Percentiles rank a stretch among this genome's conserved stretches.
These are phyloP conservation scores for Tilletiopsis washingtonensis DNA, from an alignment of 1,284 basidiomycete species.

Conservation along the genomic window DNA sequence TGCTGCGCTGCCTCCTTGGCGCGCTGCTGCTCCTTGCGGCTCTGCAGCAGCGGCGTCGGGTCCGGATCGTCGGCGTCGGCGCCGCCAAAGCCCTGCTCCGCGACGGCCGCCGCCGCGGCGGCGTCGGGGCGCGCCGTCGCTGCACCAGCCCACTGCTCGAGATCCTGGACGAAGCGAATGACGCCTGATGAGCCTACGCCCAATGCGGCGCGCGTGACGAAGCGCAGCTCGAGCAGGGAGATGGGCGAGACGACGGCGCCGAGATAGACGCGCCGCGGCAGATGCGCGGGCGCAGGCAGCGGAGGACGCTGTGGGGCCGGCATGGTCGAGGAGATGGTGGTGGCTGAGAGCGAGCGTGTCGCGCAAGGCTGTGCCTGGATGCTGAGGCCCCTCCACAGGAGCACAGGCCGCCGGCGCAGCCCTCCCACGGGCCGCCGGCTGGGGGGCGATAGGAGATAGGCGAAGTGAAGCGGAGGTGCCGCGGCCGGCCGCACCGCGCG, in stretches of 20 bases:
- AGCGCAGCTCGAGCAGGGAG: constrained; percentile 18
- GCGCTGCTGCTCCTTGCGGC: constrained; percentile 2
- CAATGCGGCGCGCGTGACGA: constrained; percentile 29
- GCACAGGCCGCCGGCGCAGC: too few relatives aligned
- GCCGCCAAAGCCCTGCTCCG: constrained; percentile 20
- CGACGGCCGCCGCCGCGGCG: constrained; percentile 15
- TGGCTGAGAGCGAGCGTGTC: too few relatives aligned
- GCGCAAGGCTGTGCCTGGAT: too few relatives aligned
- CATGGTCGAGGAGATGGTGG: too few relatives aligned
- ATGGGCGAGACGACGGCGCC: constrained; percentile 33
- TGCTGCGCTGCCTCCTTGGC: constrained; percentile 2
- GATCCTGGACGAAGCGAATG: constrained; percentile 39
- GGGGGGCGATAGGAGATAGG: too few relatives aligned
- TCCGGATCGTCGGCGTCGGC: not conserved
- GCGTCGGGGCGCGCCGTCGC: constrained; percentile 14
- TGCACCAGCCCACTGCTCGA: too few relatives aligned
- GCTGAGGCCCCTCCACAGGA: too few relatives aligned
- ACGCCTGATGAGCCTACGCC: constrained; percentile 34
- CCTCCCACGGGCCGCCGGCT: too few relatives aligned
- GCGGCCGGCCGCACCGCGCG: too few relatives aligned
- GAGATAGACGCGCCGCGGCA: constrained; percentile 28
- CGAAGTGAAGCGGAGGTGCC: too few relatives aligned
- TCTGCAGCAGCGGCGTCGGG: not conserved
- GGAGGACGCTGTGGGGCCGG: not conserved
- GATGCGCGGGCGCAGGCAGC: not conserved